Conservation (phyloP, 768 basidiomycete genomes). For the Lentinula sp. region DNA sequence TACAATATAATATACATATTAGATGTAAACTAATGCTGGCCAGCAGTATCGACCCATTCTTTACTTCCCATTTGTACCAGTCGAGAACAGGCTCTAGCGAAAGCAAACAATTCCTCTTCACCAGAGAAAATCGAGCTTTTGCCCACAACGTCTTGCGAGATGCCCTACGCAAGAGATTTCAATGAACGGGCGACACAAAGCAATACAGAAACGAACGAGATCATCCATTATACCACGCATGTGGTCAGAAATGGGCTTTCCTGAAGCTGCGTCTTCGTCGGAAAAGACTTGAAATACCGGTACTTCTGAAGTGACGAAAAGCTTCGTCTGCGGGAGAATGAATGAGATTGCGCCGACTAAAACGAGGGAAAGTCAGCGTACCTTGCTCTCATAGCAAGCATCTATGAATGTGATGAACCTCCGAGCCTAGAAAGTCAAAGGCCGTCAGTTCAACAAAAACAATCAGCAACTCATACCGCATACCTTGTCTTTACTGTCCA, state of each 20-base stretch:
- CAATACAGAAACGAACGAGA: constrained; percentile 50
- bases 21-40: constrained; percentile 13
- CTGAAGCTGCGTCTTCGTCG: constrained; percentile 44
- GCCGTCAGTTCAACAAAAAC: neutral
- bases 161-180: constrained; percentile 44
- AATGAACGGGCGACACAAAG: neutral
- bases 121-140: constrained; percentile 89
- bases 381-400: constrained; percentile 91
- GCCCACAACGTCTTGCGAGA: constrained; percentile 72
- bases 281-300: constrained; percentile 90
- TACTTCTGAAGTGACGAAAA: constrained; percentile 89
- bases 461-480: constrained; percentile 9
- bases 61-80: constrained; percentile 87
- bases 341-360: neutral
- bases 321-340: constrained; percentile 55
- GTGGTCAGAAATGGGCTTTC: constrained; percentile 59
- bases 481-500: constrained; percentile 84
- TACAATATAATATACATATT: neutral
- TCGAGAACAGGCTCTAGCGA: constrained; percentile 87
- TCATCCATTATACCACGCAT: constrained; percentile 96
- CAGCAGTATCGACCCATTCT: constrained; percentile 67
- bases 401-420: constrained; percentile 98
- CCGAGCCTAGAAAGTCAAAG: constrained; percentile 51
- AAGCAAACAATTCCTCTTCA: constrained; percentile 96
- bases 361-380: constrained; percentile 17